Base-by-base conservation (phyloP, 2,329 filamentous ascomycete genomes). In the Colletotrichum sp. region DNA sequence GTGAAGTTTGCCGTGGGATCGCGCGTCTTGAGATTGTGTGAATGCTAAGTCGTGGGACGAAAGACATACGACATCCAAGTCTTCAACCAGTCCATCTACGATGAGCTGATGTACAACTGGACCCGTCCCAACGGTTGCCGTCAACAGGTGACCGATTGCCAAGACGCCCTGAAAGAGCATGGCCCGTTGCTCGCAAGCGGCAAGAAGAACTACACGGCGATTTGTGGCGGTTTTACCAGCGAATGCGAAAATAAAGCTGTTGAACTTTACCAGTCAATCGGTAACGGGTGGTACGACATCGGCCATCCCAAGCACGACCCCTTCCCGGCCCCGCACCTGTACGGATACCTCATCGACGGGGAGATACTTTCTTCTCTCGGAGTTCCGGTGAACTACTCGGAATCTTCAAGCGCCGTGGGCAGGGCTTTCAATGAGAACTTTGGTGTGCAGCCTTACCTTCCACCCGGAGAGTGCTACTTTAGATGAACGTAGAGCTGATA, bases 11-110 rank as follows among this genome's bases (percentile, higher is more conserved):
- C 3, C 9, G 6, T 2, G 18, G 36, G 16, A 3, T 18, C 1
- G 2, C 4, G 10, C 18, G 4, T n/a, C 6, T 16, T 9, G 3
- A 38, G 7, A 8, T 3, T 5, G 26, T 4, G 16, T 15, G 43
- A 52, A 34, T 21, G 16, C 30, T 24, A 6, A 71, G n/a, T 3
- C 15, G 1, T 26, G 21, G 26, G n/a, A 5, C 3, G 18, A 48
- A 28, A 75, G 70, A 92, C 92, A 0, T 96, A 94, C 81, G 91
- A 88, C 10, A 88, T 94, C 72, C 80, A 90, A 77, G 86, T 89
- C 4, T 88, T 94, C 77, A 83, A 83, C 64, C 79, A 82, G 75
- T 78, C 81, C 8, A 67, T 82, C 16, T 82, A 83, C 66, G 58
- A 79, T 13, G 60, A 71, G 43, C 80, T 83, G 4, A 80, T 90